Evolutionary conservation across 257 asterid genomes (phyloP), one percentile per base, ranked within the genome.

Genomic region (Rauvolfia tetraphylla): DNA sequence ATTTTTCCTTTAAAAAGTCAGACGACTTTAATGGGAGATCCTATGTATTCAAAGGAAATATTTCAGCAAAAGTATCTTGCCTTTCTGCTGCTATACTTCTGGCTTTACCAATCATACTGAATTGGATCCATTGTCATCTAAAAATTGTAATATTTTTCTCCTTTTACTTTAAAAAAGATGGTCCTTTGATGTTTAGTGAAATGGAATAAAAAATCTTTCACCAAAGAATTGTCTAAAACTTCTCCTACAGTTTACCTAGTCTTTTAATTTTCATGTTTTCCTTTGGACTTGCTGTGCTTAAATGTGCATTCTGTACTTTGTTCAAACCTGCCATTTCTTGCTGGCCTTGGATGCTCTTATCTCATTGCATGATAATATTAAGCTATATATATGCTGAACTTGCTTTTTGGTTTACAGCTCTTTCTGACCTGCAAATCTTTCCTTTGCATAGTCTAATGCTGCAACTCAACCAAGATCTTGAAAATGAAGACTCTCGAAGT

Each of bases 401-500:
- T 65, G 41, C 20, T 0, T 67, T 67, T 38, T 38, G 9, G 5
- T 67, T 38, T 38, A 11, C 5, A 15, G 72, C 31, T 38, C 31
- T 67, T 66, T 11, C 71, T 36, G 46, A 36, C 71, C 41, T 31
- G 25, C 41, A 61, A 46, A 22, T 59, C 76, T 57, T 53, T 79
- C 58, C 41, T 63, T 0, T 56, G 34, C 68, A 27, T 76, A 91
- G 97, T 82, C 81, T 86, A 70, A 82, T 88, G 84, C 79, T 76
- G 72, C 84, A 85, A 62, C 62, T 81, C 76, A 82, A 73, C 79
- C 90, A 81, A 73, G 97, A 90, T 25, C 80, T 56, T 56, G 97
- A 92, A 70, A 86, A 69, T 79, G 97, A 90, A 11, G 94, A 87
- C 46, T 58, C 84, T 63, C 71, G 75, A 77, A 82, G 81, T 76